phyloP scores from a whole-genome alignment of 2,329 filamentous ascomycete genomes.

The Rhinocladiella mackenziei region DNA sequence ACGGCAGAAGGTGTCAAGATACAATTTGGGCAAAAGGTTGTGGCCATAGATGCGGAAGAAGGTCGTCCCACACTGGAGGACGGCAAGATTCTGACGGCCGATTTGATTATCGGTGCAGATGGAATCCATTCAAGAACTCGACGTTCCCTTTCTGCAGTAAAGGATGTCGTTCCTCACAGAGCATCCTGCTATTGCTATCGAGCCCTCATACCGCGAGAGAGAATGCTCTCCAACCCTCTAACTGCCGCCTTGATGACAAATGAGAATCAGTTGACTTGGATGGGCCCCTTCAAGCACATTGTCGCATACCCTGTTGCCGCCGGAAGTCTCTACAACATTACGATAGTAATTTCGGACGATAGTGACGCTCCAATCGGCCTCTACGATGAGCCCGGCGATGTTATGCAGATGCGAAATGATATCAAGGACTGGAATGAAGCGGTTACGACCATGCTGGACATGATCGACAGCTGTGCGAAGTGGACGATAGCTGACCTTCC shows the following conservation, averaged over 20 bases:
- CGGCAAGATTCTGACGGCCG: conserved; percentile 11
- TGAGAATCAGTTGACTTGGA: conserved; percentile 6
- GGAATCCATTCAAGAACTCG: conserved; percentile 11
- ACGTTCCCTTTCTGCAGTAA: conserved; percentile 1
- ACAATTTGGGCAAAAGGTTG: conserved; percentile 6
- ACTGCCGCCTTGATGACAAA: conserved; percentile 8
- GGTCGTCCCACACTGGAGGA: not conserved
- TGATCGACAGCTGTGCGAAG: conserved; percentile 12
- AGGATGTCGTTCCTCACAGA: conserved; percentile 1
- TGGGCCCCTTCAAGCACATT: conserved; percentile 10
- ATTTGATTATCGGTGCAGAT: conserved; percentile 17
- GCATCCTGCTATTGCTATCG: conserved; percentile 11
- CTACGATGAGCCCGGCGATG: conserved; percentile 42
- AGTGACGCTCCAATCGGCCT: conserved; percentile 8
- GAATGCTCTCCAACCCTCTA: conserved; percentile 8
- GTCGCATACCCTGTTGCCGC: conserved; percentile 12
- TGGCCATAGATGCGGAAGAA: conserved; percentile 4
- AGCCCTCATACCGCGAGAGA: conserved; percentile 15
- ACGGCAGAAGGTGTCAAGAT: conserved; percentile 20
- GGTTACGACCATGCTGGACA: conserved; percentile 4
- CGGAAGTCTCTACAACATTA: conserved; percentile 13
- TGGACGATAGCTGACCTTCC: conserved; percentile 21
- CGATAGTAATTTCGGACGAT: conserved; percentile 5
- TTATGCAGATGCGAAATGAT: conserved; percentile 38
- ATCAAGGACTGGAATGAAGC: conserved; percentile 7